These are phyloP conservation scores for Silene uniflora DNA, from an alignment of 148 eudicot species.

Conservation along the genomic window DNA sequence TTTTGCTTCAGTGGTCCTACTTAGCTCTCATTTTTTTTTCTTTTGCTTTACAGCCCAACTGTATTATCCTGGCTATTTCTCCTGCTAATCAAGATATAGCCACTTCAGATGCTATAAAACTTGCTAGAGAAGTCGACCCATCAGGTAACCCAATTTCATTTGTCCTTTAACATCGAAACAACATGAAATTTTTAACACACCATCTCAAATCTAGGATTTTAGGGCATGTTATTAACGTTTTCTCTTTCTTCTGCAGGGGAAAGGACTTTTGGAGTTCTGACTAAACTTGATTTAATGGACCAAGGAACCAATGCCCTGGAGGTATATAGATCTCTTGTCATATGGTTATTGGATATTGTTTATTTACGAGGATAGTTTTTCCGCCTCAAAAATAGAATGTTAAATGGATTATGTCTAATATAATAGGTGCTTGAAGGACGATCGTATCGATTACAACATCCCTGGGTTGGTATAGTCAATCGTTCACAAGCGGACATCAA, in stretches of 20 bases:
- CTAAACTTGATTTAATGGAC: conserved; percentile 98
- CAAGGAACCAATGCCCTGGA: conserved; percentile 92
- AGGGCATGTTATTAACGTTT: neutral
- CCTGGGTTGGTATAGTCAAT: conserved; percentile 99
- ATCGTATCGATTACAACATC: conserved; percentile 89
- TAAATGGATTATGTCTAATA: conserved; percentile 8
- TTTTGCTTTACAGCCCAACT: conserved; percentile 68
- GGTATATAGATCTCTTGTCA: conserved; percentile 41
- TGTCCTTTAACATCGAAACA: conserved; percentile 7
- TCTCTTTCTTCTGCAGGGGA: conserved; percentile 53
- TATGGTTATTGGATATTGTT: neutral
- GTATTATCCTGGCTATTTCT: conserved; percentile 96
- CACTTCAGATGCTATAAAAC: conserved; percentile 99
- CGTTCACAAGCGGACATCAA: conserved; percentile 99
- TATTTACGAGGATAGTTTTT: neutral
- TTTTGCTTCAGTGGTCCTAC: too few species aligned
- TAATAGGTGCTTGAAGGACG: conserved; percentile 95
- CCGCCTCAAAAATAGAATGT: neutral
- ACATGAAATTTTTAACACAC: neutral
- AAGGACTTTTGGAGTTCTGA: conserved; percentile 94
- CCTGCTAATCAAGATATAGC: conserved; percentile 99
- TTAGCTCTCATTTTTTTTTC: neutral
- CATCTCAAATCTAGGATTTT: neutral
- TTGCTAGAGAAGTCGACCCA: conserved; percentile 99
- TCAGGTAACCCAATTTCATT: conserved; percentile 43